phyloP scores from a whole-genome alignment of 2,329 filamentous ascomycete species.

The Claviceps fusiformis region DNA sequence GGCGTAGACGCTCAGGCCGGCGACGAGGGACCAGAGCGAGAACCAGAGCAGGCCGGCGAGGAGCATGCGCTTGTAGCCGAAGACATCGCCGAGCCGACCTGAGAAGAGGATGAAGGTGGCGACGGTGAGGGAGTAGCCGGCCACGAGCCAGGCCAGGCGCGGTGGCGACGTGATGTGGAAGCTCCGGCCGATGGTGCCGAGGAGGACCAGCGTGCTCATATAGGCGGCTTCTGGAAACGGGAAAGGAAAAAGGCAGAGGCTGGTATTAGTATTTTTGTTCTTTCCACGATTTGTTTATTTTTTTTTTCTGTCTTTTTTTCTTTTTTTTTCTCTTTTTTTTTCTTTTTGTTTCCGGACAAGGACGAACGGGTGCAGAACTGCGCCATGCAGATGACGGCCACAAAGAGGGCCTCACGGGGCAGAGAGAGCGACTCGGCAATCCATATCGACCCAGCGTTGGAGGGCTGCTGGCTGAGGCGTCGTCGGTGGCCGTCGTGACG shows the following conservation, averaged over 20 bases:
- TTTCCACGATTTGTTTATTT: too few species aligned
- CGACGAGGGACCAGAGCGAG: constrained; percentile 35
- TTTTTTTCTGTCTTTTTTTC: neutral
- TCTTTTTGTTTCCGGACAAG: neutral
- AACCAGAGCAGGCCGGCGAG: constrained; percentile 42
- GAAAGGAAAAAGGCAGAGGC: too few species aligned
- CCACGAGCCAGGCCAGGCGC: constrained; percentile 41
- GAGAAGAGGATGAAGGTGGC: constrained; percentile 45
- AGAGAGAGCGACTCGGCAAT: constrained; percentile 12
- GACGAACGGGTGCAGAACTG: constrained; percentile 25
- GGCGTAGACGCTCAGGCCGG: constrained; percentile 27
- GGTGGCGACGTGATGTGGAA: constrained; percentile 30
- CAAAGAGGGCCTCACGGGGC: constrained; percentile 22
- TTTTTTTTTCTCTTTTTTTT: too few species aligned
- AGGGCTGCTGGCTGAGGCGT: neutral
- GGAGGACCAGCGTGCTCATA: constrained; percentile 27
- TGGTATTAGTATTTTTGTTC: neutral
- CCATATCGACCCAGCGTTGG: constrained; percentile 9
- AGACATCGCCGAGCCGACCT: constrained; percentile 42
- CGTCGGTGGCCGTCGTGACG: neutral
- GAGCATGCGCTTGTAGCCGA: constrained; percentile 42
- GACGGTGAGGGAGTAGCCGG: constrained; percentile 40
- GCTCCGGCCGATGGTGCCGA: constrained; percentile 31
- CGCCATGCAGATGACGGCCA: constrained; percentile 30
- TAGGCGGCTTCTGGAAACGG: constrained; percentile 19